These are phyloP conservation scores for Pelagomonas calceolata DNA, from an alignment of 108 stramenopile species.

Conservation along the genomic window DNA sequence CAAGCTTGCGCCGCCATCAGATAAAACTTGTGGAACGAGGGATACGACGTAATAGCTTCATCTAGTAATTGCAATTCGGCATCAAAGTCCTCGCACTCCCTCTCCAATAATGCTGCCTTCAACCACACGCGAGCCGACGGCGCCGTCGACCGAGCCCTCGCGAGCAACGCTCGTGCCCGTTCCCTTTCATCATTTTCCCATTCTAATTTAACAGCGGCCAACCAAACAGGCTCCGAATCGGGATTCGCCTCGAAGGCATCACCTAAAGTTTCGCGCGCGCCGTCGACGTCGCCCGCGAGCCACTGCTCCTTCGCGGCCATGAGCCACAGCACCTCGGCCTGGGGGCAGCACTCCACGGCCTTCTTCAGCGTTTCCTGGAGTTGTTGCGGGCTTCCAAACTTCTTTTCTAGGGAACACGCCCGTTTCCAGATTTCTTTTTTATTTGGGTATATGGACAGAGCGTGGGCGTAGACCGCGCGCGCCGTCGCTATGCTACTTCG, in stretches of 20 bases:
- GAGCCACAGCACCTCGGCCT: slow-evolving; percentile 90
- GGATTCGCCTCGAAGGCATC: slow-evolving; percentile 87
- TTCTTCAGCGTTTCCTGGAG: slow-evolving; percentile 65
- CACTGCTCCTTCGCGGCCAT: slow-evolving; percentile 91
- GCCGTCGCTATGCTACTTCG: slow-evolving; percentile 65
- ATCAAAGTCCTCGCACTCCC: slow-evolving; percentile 42
- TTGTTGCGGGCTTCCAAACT: slow-evolving; percentile 58
- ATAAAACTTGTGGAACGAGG: slow-evolving; percentile 69
- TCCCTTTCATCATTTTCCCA: slow-evolving; percentile 86
- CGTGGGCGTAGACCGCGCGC: slow-evolving; percentile 68
- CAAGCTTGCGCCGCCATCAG: slow-evolving; percentile 93
- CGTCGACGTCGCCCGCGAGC: slow-evolving; percentile 68
- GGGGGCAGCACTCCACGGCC: slow-evolving; percentile 53
- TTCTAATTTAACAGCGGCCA: slow-evolving; percentile 93
- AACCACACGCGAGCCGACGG: slow-evolving; percentile 75
- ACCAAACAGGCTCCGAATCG: slow-evolving; percentile 84
- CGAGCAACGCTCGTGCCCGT: slow-evolving; percentile 70
- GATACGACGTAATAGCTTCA: slow-evolving; percentile 60
- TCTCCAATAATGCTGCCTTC: slow-evolving; percentile 84
- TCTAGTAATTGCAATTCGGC: slow-evolving; percentile 57
- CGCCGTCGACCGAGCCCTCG: slow-evolving; percentile 66
- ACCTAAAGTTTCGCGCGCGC: slow-evolving; percentile 75
- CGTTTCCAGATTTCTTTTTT: slow-evolving; percentile 77
- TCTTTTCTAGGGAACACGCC: slow-evolving; percentile 79
- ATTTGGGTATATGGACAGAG: slow-evolving; percentile 58